Evolutionary conservation across 75 land plant genomes (phyloP), one percentile per base, ranked within the genome.

Genomic region (Selaginella moellendorffii): DNA sequence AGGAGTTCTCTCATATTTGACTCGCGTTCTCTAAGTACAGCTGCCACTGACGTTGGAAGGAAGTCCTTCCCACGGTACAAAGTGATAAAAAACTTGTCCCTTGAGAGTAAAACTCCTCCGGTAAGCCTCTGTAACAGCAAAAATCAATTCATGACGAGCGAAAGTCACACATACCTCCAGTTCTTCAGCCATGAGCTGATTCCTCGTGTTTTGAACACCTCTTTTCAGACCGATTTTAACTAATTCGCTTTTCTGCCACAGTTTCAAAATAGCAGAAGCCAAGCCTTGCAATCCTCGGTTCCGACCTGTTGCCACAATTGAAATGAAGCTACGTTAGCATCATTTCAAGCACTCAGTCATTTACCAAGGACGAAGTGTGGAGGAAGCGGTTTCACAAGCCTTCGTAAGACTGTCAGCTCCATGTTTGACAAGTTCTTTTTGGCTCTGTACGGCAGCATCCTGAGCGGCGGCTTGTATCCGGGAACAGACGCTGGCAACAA

Each of bases 1-100:
- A n/a, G n/a, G n/a, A n/a, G n/a, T n/a, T n/a, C n/a, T n/a, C n/a
- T n/a, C n/a, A n/a, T 36, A 36, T 36, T 62, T 60, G 76, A 69
- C 29, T 93, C 79, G 61, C 87, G 62, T 65, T 83, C 87, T 65
- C 71, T 81, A 23, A 93, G 72, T 42, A 83, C 98, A 61, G 69
- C 63, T 28, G 87, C 81, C 42, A 86, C 80, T 25, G 83, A 83
- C 27, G 74, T 67, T 14, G 98, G 96, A n/a, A 95, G 75, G 74
- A 95, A 95, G 79, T 95, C 99, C 63, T 95, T 95, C 62, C 97
- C 99, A 72, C 99, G 78, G 58, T 84, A 90, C 24, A 95, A 64
- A 21, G 79, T 77, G 53, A 95, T 84, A 67, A 76, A 95, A 22
- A 83, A 87, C 62, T 63, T 75, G 63, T 95, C 86, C 61, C 97